Percentiles rank a stretch among this genome's conserved stretches.
Conservation (phyloP, 768 basidiomycete species). For the Tylopilus felleus region DNA sequence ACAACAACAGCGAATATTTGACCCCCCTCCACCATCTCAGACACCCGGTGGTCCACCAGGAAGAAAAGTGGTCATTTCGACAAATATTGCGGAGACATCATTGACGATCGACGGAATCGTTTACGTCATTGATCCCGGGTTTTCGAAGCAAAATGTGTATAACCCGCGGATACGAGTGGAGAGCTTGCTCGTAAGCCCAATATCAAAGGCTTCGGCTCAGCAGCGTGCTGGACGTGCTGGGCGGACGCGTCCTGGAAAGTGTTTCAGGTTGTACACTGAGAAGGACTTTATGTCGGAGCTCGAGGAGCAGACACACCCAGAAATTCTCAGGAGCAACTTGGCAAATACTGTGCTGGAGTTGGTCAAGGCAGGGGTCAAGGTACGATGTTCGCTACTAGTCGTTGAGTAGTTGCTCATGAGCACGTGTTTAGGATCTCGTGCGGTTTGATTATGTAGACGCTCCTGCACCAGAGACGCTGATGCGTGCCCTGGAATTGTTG, state of each 20-base stretch:
- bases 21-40: slow-evolving; percentile 68
- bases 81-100: slow-evolving; percentile 97
- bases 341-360: slow-evolving; percentile 91
- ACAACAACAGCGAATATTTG: slow-evolving; percentile 78
- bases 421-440: slow-evolving; percentile 60
- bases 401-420: not conserved
- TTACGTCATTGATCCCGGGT: slow-evolving; percentile 96
- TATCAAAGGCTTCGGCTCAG: slow-evolving; percentile 94
- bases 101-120: slow-evolving; percentile 98
- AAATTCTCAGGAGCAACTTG: slow-evolving; percentile 90
- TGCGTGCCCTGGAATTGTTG: slow-evolving; percentile 92
- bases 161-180: slow-evolving; percentile 97
- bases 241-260: slow-evolving; percentile 93
- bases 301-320: slow-evolving; percentile 95
- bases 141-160: slow-evolving; percentile 97
- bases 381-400: slow-evolving; percentile 18
- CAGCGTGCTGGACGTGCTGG: slow-evolving; percentile 96
- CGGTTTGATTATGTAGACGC: slow-evolving; percentile 89
- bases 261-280: slow-evolving; percentile 95
- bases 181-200: slow-evolving; percentile 89
- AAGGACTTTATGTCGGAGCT: slow-evolving; percentile 94
- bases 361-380: slow-evolving; percentile 93
- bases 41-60: slow-evolving; percentile 71
- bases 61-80: slow-evolving; percentile 91
- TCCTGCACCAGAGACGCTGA: slow-evolving; percentile 92